Percentiles rank a stretch among this genome's conserved stretches.
Evolutionary conservation across 140 eudicot species (phyloP).

Genomic region (Ambrosia hybrid): DNA sequence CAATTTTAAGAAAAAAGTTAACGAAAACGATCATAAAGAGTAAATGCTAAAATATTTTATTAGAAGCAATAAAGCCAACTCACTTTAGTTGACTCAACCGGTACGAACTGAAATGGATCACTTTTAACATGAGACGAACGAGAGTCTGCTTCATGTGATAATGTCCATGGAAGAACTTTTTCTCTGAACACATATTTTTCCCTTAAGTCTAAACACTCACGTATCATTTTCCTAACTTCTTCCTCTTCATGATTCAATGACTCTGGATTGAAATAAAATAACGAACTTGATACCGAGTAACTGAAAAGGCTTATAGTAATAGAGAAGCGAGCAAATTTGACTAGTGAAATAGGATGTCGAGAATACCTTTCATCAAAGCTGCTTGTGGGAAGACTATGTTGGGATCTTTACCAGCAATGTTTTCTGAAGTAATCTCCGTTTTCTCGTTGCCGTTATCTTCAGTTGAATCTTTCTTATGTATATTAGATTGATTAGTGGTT

Average conservation of each 20-base stretch:
- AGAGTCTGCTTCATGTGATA: conserved; percentile 35
- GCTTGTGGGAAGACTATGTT: conserved; percentile 42
- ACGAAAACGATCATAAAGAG: background rate
- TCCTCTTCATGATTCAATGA: conserved; percentile 79
- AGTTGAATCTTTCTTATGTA: conserved; percentile 25
- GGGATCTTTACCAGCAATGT: conserved; percentile 37
- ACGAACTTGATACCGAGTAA: conserved; percentile 2
- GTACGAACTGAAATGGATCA: conserved; percentile 70
- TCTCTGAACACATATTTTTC: conserved; percentile 86
- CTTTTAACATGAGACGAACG: conserved; percentile 35
- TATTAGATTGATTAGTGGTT: conserved; percentile 40
- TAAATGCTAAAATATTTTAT: background rate
- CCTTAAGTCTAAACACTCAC: conserved; percentile 81
- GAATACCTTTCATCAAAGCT: conserved; percentile 59
- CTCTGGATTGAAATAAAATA: conserved; percentile 39
- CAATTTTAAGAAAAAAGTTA: conserved; percentile 12
- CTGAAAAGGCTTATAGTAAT: conserved; percentile 15
- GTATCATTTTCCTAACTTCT: conserved; percentile 86
- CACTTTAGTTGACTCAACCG: conserved; percentile 82
- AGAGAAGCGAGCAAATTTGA: conserved; percentile 18
- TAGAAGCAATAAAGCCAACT: conserved; percentile 32
- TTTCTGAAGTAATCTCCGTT: conserved; percentile 34
- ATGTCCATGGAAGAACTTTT: conserved; percentile 75
- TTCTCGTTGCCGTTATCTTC: conserved; percentile 36
- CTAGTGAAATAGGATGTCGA: conserved; percentile 14